phyloP scores from a whole-genome alignment of 257 asterid genomes.

The Penstemon eatonii region DNA sequence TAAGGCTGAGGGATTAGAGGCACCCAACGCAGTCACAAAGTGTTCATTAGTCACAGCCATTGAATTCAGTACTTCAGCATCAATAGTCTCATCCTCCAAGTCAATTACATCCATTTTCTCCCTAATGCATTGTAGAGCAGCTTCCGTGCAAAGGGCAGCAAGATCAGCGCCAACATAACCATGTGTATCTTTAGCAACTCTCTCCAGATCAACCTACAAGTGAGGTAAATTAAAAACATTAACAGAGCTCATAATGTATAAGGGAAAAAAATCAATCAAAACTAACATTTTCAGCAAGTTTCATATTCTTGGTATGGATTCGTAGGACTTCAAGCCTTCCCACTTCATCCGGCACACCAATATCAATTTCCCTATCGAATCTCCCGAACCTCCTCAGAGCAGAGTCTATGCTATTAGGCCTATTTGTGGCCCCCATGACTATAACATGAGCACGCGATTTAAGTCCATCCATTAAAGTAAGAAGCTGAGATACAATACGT shows the following conservation, averaged over 20 bases:
- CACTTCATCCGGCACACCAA: constrained; percentile 54
- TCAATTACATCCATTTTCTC: constrained; percentile 59
- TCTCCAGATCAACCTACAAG: constrained; percentile 52
- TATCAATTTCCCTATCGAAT: constrained; percentile 52
- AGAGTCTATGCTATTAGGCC: constrained; percentile 45
- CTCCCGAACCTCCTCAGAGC: constrained; percentile 52
- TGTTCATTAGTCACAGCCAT: constrained; percentile 58
- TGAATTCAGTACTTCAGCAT: constrained; percentile 51
- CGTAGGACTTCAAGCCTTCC: constrained; percentile 50
- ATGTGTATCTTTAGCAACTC: constrained; percentile 49
- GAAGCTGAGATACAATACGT: constrained; percentile 51
- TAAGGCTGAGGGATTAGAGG: constrained; percentile 52
- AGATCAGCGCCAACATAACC: constrained; percentile 55
- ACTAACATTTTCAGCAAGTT: constrained; percentile 53
- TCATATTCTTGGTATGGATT: constrained; percentile 49
- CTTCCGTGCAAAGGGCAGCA: constrained; percentile 56
- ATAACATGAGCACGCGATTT: constrained; percentile 50
- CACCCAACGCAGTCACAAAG: constrained; percentile 43
- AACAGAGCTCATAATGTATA: background rate
- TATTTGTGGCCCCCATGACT: constrained; percentile 50
- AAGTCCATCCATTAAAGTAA: constrained; percentile 51
- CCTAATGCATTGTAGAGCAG: constrained; percentile 57
- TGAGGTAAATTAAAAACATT: background rate
- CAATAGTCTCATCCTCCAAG: constrained; percentile 51
- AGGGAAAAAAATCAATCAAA: constrained; percentile 1